phyloP scores from a whole-genome alignment of 2,329 filamentous ascomycete species.

The Chaetomium sp. region DNA sequence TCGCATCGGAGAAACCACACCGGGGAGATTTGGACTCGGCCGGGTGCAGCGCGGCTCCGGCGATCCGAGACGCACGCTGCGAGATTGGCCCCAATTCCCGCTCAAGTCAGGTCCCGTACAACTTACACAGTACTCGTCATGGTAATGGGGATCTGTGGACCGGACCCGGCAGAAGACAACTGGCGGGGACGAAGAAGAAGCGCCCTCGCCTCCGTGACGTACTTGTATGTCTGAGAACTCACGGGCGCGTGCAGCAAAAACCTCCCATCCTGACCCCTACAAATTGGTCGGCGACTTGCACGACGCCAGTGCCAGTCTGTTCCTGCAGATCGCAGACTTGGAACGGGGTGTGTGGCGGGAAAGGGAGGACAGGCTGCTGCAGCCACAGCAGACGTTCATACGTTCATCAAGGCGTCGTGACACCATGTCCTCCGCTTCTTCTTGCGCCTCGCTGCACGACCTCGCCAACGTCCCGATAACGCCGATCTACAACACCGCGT shows the following conservation, averaged over 20 bases:
- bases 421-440: too few species aligned
- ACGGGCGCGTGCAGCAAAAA: constrained; percentile 13
- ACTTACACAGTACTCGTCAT: background rate
- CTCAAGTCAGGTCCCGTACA: background rate
- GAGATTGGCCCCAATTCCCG: constrained; percentile 1
- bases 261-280: background rate
- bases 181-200: too few species aligned
- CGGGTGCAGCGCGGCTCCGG: constrained; percentile 1
- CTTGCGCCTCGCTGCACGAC: too few species aligned
- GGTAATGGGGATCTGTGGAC: too few species aligned
- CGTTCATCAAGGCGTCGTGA: too few species aligned
- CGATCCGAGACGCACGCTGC: constrained; percentile 4
- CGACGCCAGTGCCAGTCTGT: constrained; percentile 17
- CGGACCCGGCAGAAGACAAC: too few species aligned
- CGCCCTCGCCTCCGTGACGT: too few species aligned
- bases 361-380: background rate
- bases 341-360: background rate
- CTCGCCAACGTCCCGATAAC: too few species aligned
- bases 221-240: background rate
- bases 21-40: background rate
- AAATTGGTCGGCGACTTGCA: constrained; percentile 26
- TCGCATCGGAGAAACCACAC: background rate
- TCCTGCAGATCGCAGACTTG: constrained; percentile 11
- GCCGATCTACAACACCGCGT: too few species aligned
- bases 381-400: too few species aligned